These are phyloP conservation scores for Suhomyces bolitotheri DNA, from an alignment of 1,139 yeast species.

Conservation along the genomic window DNA sequence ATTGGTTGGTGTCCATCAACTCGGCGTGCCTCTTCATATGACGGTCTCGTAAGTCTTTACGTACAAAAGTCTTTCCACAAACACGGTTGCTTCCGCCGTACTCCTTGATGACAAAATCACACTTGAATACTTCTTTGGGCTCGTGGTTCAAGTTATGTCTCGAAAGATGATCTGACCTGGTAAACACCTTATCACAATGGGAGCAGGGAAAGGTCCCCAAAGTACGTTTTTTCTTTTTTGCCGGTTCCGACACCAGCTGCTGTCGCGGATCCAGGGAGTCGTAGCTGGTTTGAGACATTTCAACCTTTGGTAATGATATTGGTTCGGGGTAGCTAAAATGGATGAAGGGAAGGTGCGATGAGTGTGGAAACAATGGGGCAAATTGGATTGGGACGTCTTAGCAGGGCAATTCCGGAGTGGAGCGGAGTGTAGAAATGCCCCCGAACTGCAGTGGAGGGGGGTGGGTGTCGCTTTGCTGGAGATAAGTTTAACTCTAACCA, in stretches of 20 bases:
- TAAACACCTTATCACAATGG: constrained; percentile 42
- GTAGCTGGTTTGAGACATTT: background rate
- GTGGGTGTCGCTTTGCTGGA: too few relatives aligned
- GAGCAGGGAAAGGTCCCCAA: constrained; percentile 21
- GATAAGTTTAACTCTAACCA: too few relatives aligned
- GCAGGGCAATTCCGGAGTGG: too few relatives aligned
- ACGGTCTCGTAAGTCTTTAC: constrained; percentile 42
- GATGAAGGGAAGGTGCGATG: too few relatives aligned
- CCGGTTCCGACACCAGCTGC: background rate
- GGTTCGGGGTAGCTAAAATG: too few relatives aligned
- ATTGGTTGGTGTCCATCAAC: constrained; percentile 8
- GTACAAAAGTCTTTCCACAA: constrained; percentile 44
- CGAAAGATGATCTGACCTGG: constrained; percentile 44
- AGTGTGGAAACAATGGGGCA: too few relatives aligned
- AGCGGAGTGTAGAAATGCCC: too few relatives aligned
- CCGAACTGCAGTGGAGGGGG: too few relatives aligned
- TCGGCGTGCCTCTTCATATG: constrained; percentile 38
- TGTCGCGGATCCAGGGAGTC: constrained; percentile 5
- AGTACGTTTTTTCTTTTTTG: constrained; percentile 16
- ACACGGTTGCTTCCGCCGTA: constrained; percentile 21
- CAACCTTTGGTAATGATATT: too few relatives aligned
- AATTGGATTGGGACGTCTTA: too few relatives aligned
- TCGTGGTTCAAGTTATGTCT: constrained; percentile 47
- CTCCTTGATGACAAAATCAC: constrained; percentile 32
- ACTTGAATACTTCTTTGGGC: constrained; percentile 34